Conservation (phyloP, 805 yeast species). For the Candida peoriensis region DNA sequence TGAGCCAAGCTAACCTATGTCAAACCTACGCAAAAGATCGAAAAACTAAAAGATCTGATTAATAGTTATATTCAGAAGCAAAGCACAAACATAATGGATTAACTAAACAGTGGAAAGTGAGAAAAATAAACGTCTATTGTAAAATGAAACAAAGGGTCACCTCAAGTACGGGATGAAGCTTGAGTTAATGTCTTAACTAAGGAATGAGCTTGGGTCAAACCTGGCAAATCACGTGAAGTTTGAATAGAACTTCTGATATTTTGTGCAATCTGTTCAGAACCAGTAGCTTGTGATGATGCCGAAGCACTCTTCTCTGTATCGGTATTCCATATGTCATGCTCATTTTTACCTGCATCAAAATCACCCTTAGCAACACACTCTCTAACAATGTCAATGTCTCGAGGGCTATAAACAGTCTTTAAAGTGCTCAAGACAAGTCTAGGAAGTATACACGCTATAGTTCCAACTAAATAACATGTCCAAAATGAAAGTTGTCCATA, state of each 20-base stretch:
- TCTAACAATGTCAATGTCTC: slow-evolving; percentile 67
- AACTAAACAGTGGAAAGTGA: neutral
- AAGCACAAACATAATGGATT: too few species aligned
- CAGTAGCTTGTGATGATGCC: slow-evolving; percentile 6
- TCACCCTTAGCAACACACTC: slow-evolving; percentile 67
- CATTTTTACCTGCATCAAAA: slow-evolving; percentile 52
- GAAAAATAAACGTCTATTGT: neutral
- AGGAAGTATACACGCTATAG: slow-evolving; percentile 59
- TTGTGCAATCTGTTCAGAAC: neutral
- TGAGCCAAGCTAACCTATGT: too few species aligned
- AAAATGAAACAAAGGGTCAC: neutral
- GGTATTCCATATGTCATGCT: slow-evolving; percentile 30
- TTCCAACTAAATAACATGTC: slow-evolving; percentile 65
- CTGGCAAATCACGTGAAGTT: slow-evolving; percentile 12
- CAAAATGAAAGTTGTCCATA: slow-evolving; percentile 61
- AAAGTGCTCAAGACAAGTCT: slow-evolving; percentile 57
- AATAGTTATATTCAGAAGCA: too few species aligned
- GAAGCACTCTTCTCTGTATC: slow-evolving; percentile 8
- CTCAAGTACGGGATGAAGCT: slow-evolving; percentile 2
- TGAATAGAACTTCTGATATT: slow-evolving; percentile 4
- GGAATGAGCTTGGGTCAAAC: slow-evolving; percentile 9
- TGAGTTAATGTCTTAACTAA: slow-evolving; percentile 10
- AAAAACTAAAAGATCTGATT: too few species aligned
- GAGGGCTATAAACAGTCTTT: slow-evolving; percentile 50
- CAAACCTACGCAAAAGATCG: too few species aligned